Base-by-base conservation (phyloP, 2,329 filamentous ascomycete genomes). In the Torrubiella hemipterigena region DNA sequence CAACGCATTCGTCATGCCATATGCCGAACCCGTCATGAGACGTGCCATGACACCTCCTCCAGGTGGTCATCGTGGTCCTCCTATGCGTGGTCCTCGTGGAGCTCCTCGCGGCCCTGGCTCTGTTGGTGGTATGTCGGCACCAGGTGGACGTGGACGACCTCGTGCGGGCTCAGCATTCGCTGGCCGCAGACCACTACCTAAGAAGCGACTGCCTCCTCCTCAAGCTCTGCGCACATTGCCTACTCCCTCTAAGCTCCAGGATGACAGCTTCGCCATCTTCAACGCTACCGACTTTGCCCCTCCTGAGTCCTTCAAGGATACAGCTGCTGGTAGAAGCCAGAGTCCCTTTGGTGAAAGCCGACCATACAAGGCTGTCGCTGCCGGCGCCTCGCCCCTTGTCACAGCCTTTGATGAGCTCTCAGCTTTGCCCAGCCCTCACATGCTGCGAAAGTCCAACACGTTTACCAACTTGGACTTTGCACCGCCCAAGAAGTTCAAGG, bases 31-130 rank as follows among this genome's bases (percentile, higher is more conserved):
- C 9, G 72, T 93, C 12, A 78, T 75, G 40, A 82, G 89, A 45
- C 82, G 89, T 47, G 89, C 89, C 31, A 95, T 96, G 89, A 96
- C 89, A 14, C 89, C 89, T 31, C 89, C 89, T 13, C 87, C 89
- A 2, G 63, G 64, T 30, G 63, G 63, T 28, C 55, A 67, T 28
- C 56, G 61, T 48, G 57, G 60, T 4, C 52, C 53, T 16, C 54
- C 89, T 2, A 24, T 24, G 22, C 63, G 64, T 29, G 63, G 63
- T 27, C 55, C 67, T 29, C 55, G 61, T 47, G 56, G 59, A 6
- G 52, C 52, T 17, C 54, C 56, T 27, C 48, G 52, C 11, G 41
- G 41, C 20, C 39, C 39, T 29, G 51, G 49, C 34, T 42, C 36
- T 26, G 32, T 37, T n/a, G 35, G 35, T 11, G 35, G 35, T 15